phyloP scores from a whole-genome alignment of 2,329 filamentous ascomycete genomes.

The Fusarium compactum region DNA sequence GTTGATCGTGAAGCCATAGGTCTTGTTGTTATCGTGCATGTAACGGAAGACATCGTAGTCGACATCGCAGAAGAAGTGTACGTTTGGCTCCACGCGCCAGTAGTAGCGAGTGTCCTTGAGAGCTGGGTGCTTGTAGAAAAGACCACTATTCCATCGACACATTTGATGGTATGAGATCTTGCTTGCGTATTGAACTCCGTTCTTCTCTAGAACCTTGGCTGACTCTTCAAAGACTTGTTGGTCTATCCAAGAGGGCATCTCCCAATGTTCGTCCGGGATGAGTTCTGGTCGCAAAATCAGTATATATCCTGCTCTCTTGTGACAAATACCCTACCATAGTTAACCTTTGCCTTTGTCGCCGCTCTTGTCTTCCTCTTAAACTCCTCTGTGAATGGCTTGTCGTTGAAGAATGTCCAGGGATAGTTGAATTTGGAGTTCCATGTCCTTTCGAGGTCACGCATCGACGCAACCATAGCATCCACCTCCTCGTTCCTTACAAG shows the following conservation, averaged over 20 bases:
- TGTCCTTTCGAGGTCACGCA: constrained; percentile 90
- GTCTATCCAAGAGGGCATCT: constrained; percentile 91
- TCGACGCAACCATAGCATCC: constrained; percentile 84
- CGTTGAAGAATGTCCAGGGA: constrained; percentile 99
- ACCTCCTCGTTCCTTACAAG: constrained; percentile 94
- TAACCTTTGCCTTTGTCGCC: constrained; percentile 87
- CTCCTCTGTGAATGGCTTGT: constrained; percentile 90
- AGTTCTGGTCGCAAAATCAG: constrained; percentile 67
- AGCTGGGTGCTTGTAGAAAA: constrained; percentile 97
- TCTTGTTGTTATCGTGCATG: constrained; percentile 99
- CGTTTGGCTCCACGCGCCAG: constrained; percentile 98
- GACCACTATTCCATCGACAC: constrained; percentile 98
- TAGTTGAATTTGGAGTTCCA: constrained; percentile 99
- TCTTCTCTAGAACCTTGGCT: constrained; percentile 82
- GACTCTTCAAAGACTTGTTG: constrained; percentile 87
- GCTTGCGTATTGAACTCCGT: constrained; percentile 89
- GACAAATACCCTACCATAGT: constrained; percentile 73
- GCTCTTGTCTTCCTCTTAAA: constrained; percentile 87
- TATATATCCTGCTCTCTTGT: not conserved
- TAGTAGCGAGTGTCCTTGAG: constrained; percentile 88
- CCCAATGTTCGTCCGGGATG: constrained; percentile 97
- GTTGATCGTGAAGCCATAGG: constrained; percentile 98
- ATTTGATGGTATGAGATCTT: constrained; percentile 97
- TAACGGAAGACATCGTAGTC: constrained; percentile 99
- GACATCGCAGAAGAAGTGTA: constrained; percentile 98